Base-by-base conservation (phyloP, 2,329 filamentous ascomycete genomes). In the Verticillium albo-atrum region DNA sequence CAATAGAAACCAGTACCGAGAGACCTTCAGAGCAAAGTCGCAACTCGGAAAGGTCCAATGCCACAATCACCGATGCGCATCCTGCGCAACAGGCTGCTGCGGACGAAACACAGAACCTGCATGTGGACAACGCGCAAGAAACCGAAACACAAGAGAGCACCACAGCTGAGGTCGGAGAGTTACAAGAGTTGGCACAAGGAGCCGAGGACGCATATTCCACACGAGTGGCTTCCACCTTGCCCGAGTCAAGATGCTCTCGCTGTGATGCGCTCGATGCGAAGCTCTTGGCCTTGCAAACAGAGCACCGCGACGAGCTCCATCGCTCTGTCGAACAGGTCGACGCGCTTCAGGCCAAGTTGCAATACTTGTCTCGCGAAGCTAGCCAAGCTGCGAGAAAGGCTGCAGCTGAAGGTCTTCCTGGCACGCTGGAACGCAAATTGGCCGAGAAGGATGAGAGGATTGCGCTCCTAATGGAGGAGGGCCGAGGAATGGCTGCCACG, bases 371-470 rank as follows among this genome's bases (percentile, higher is more conserved):
- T 2, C 89, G 89, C 62, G 90, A 93, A 68, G 88, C 90, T 14
- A 85, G 89, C 0, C 89, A 93, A 32, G 81, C 88, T 0, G 91
- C 95, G 1, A 89, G 88, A 68, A 85, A 86, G 65, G 82, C 87
- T 6, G 87, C 85, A 2, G 76, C 82, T n/a, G 77, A 81, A 26
- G 86, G 89, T 1, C 77, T 83, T 2, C 70, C 84, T 0, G 89
- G 89, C 6, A 90, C 87, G 59, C 60, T 80, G 2, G 90, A 96
- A 64, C 91, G 89, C 71, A 92, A 90, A 69, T 73, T 98, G 15
- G 90, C 91, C 1, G 92, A 96, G 68, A 96, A 92, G 70, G 93
- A 98, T 67, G 88, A 94, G 67, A 91, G 91, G 71, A 96, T 98
- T 67, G 91, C 93, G 3, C 78, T 93, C 54, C 78, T 99, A 14